Conservation (phyloP, 2,329 filamentous ascomycete species). For the Berkeleyomyces rouxiae region DNA sequence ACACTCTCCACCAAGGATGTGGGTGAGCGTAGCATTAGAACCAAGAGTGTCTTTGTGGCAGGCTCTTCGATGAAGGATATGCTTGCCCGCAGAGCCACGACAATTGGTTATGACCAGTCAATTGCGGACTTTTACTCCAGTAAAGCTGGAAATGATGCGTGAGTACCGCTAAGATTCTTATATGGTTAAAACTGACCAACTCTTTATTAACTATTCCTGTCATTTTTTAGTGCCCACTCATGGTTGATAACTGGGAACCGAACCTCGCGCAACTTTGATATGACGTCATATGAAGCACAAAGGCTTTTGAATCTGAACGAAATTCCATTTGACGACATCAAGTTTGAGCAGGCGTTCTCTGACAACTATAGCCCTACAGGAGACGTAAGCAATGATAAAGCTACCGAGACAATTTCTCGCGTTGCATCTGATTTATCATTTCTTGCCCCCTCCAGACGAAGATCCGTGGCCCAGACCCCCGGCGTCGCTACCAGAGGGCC, state of each 20-base stretch:
- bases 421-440: slow-evolving; percentile 32
- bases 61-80: background rate
- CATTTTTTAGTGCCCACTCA: slow-evolving; percentile 4
- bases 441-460: slow-evolving; percentile 31
- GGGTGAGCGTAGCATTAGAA: background rate
- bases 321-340: slow-evolving; percentile 18
- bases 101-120: background rate
- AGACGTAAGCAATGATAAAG: slow-evolving; percentile 10
- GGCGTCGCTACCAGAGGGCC: slow-evolving; percentile 31
- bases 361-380: slow-evolving; percentile 23
- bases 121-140: slow-evolving; percentile 12
- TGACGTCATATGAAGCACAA: slow-evolving; percentile 29
- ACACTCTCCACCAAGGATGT: slow-evolving; percentile 8
- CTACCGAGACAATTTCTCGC: slow-evolving; percentile 20
- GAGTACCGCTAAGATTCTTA: background rate
- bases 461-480: slow-evolving; percentile 32
- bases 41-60: slow-evolving; percentile 8
- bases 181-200: background rate
- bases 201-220: background rate
- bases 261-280: slow-evolving; percentile 27
- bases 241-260: slow-evolving; percentile 18
- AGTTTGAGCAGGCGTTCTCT: slow-evolving; percentile 21
- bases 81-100: slow-evolving; percentile 3
- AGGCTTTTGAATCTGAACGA: slow-evolving; percentile 26
- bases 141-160: slow-evolving; percentile 11